Base-by-base conservation (phyloP, 805 yeast species). In the Saturnispora serradocipensis region DNA sequence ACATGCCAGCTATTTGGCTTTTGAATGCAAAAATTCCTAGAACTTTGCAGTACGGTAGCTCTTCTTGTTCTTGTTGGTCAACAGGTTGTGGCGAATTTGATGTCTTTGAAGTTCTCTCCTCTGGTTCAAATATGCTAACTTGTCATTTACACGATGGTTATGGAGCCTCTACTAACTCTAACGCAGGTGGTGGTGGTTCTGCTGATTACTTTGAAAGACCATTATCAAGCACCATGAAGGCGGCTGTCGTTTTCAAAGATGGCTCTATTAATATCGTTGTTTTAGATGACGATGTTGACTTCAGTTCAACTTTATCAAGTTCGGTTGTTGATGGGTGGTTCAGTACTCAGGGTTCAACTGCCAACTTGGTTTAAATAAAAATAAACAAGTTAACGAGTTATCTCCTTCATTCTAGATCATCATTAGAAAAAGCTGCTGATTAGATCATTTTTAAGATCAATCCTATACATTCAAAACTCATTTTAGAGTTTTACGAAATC, bases 21-120 rank as follows among this genome's bases (percentile, higher is more conserved):
- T 70, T 84, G 61, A 84, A 84, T 58, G 84, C 87, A 30, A 75
- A 80, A 58, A 82, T 84, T 53, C 84, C 99, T 72, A 88, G 99
- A 78, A 90, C 97, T 59, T 72, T 83, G 64, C 98, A 93, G 74
- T 93, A 93, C 72, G 97, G 97, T 68, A 73, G 74, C 54, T 67
- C 82, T 25, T 67, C 78, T 20, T 93, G 98, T 76, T 88, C 97
- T 36, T 93, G 99, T 79, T 93, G 99, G 99, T 62, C 78, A 50
- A 77, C 95, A 51, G 98, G 98, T 56, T 93, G 99, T 74, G 99
- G 99, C 74, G 99, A 93, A 76, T 76, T 93, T 63, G 99, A 93
- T 72, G 75, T 89, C 63, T 93, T 91, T 64, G 99, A 93, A 78
- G 77, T 91, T 60, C 78, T 93, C 60, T 72, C 81, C 56, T 59